Evolutionary conservation across 306 rosid genomes (phyloP).

Genomic region (Rubus idaeus): DNA sequence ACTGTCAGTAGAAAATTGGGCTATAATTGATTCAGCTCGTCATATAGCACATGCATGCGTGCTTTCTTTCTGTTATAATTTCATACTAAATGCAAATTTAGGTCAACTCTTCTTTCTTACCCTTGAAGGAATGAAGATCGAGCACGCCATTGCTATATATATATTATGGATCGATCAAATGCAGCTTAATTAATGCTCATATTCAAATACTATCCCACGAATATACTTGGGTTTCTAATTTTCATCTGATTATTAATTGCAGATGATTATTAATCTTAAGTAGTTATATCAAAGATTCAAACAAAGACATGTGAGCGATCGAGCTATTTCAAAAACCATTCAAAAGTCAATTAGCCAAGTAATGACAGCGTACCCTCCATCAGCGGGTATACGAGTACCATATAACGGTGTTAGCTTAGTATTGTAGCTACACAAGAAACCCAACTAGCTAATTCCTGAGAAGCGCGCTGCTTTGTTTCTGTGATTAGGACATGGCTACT

Average conservation of each 20-base stretch:
- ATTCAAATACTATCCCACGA: background rate
- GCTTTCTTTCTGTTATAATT: background rate
- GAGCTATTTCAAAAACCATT: background rate
- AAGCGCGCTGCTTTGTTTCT: background rate
- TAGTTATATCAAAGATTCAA: background rate
- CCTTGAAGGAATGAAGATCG: background rate
- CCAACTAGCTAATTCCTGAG: background rate
- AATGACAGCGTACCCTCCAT: background rate
- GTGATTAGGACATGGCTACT: constrained; percentile 15
- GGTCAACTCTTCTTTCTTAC: background rate
- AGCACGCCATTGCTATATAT: background rate
- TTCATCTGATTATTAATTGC: background rate
- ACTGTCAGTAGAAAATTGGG: background rate
- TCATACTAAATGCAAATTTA: background rate
- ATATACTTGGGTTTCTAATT: background rate
- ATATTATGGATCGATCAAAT: background rate
- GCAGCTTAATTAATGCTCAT: background rate
- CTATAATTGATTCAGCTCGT: background rate
- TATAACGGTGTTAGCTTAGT: background rate
- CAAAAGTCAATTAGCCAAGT: background rate
- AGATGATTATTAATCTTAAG: background rate
- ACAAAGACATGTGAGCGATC: background rate
- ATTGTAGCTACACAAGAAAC: background rate
- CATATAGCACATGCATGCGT: background rate
- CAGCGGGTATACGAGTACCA: background rate